Conservation (phyloP, 2,329 filamentous ascomycete species). For the Colletotrichum lindemuthianum region DNA sequence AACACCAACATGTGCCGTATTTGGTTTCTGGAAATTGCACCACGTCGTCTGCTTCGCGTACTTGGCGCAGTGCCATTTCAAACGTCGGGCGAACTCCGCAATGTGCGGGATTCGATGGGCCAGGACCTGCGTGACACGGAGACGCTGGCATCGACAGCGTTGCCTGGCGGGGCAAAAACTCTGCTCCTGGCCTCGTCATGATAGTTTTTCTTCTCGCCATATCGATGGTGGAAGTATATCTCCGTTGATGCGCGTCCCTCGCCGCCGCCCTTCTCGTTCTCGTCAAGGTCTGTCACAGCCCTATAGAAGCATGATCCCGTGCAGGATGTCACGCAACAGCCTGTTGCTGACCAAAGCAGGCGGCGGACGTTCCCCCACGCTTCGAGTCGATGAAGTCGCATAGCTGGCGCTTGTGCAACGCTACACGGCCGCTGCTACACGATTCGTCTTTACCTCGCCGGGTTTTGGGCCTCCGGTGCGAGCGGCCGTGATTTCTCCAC, state of each 20-base stretch:
- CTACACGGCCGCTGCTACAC: neutral
- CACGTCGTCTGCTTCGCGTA: neutral
- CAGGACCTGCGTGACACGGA: neutral
- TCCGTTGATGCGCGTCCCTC: neutral
- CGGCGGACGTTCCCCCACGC: neutral
- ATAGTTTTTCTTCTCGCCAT: neutral
- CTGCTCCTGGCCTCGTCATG: neutral
- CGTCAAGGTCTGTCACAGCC: constrained; percentile 1
- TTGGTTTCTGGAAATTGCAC: constrained; percentile 9
- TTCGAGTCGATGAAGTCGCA: neutral
- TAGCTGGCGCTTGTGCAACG: neutral
- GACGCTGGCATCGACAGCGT: neutral
- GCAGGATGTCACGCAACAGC: neutral
- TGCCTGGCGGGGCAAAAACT: neutral
- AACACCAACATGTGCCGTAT: neutral
- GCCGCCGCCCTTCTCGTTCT: neutral
- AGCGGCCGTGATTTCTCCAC: constrained; percentile 12
- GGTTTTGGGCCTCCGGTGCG: constrained; percentile 8
- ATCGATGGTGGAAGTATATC: constrained; percentile 6
- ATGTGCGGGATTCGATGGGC: neutral
- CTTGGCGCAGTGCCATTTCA: neutral
- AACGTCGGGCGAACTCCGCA: too few species aligned
- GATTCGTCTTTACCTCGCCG: constrained; percentile 2
- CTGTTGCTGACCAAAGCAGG: neutral
- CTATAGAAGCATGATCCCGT: neutral